Percentiles rank a stretch among this genome's conserved stretches.
Evolutionary conservation across 345 rosid genomes (phyloP).

Genomic region (Euphorbia peplus): DNA sequence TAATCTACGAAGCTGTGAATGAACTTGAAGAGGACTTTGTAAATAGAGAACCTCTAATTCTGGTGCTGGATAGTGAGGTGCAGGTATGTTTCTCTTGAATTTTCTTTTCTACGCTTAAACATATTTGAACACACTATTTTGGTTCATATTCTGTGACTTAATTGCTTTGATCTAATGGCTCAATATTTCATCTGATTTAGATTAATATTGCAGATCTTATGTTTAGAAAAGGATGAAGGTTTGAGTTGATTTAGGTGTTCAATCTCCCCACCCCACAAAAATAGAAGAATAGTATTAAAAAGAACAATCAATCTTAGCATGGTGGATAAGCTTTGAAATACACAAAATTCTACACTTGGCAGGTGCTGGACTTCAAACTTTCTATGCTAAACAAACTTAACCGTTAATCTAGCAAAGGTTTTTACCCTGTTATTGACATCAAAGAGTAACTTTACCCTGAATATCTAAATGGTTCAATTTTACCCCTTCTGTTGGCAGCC

Average conservation of each 20-base stretch:
- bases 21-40: slow-evolving; percentile 43
- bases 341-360: background rate
- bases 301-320: background rate
- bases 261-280: background rate
- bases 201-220: slow-evolving; percentile 1
- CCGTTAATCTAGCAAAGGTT: background rate
- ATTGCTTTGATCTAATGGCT: background rate
- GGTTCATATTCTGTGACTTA: background rate
- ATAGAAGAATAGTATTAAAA: too few relatives aligned
- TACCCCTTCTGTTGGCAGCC: too few relatives aligned
- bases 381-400: background rate
- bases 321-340: background rate
- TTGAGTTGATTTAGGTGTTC: background rate
- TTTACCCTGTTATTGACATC: too few relatives aligned
- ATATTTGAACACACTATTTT: background rate
- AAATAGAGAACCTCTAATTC: slow-evolving; percentile 60
- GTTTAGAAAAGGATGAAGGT: background rate
- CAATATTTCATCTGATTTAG: slow-evolving; percentile 2
- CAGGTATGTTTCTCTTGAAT: slow-evolving; percentile 52
- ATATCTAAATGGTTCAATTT: too few relatives aligned
- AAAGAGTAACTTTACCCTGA: too few relatives aligned
- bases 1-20: slow-evolving; percentile 53
- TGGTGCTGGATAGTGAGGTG: slow-evolving; percentile 73
- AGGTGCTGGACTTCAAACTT: background rate
- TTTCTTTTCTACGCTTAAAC: background rate